These are phyloP conservation scores for Colletotrichum sp. DNA, from an alignment of 2,329 filamentous ascomycete genomes.

Conservation along the genomic window DNA sequence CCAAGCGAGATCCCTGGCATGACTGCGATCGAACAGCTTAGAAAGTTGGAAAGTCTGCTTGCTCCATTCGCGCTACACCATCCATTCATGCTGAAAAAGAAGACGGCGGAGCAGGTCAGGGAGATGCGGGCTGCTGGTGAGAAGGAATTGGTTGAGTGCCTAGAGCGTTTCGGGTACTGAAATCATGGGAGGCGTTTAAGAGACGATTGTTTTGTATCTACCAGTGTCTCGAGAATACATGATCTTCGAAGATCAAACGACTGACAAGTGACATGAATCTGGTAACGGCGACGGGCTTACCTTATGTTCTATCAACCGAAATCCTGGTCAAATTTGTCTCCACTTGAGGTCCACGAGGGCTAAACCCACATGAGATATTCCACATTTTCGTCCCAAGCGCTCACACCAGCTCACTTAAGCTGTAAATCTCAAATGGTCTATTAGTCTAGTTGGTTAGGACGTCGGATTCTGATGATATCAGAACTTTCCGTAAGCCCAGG, in stretches of 20 bases:
- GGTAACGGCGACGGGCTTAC: background rate
- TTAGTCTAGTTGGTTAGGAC: conserved; percentile 19
- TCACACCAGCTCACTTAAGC: background rate
- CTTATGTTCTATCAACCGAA: background rate
- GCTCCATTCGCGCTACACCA: background rate
- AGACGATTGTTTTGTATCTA: too few relatives aligned
- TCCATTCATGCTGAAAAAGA: background rate
- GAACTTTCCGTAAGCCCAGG: conserved; percentile 10
- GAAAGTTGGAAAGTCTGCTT: background rate
- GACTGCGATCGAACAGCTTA: background rate
- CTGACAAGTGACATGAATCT: background rate
- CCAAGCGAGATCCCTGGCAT: background rate
- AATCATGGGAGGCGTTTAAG: background rate
- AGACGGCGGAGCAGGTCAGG: background rate
- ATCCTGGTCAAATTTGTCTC: background rate
- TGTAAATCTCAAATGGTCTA: background rate
- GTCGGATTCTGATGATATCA: conserved; percentile 8
- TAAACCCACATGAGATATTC: background rate
- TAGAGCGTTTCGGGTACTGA: background rate
- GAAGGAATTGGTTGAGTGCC: background rate
- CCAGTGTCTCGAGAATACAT: too few relatives aligned
- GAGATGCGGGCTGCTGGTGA: background rate
- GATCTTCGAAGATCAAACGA: background rate
- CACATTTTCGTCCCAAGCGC: fast-evolving
- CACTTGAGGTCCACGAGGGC: background rate